Evolutionary conservation across 495 filamentous ascomycete species (phyloP), one percentile per base, ranked within the genome.

Genomic region (Pseudoneurospora amorphoporcata): DNA sequence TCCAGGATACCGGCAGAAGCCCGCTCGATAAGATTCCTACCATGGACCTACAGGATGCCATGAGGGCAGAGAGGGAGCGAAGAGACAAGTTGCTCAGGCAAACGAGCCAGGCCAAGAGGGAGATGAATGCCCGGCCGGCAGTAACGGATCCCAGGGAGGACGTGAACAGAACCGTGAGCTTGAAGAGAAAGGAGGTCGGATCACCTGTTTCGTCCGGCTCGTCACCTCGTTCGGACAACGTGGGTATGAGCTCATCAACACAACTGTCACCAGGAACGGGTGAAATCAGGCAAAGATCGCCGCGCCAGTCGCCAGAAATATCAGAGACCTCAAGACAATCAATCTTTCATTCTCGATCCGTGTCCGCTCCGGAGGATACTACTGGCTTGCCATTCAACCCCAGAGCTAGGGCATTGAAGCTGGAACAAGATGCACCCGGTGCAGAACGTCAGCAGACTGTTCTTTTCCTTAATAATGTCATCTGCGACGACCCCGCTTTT

Each of bases 391-490:
- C 86, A 0, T 81, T 81, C 9, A 86, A 86, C 68, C 86, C 86
- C 12, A 79, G 80, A 35, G 79, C 84, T n/a, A 80, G 82, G 68
- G 82, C 78, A n/a, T 72, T 84, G 69, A 78, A 76, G 39, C 61
- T 82, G 39, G 72, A 72, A 8, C 75, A 76, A 38, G 81, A 83
- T 19, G 69, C 76, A 32, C 53, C 72, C 3, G 69, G 71, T 2
- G 72, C 74, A 14, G 79, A 77, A 68, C 77, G 80, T 39, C 79
- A 84, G 39, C 82, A 84, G 53, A 87, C 84, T 39, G 80, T 87
- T 23, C 82, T 88, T 82, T 85, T 86, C 58, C 76, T 88, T 39
- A 87, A 87, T 70, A 82, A 84, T 43, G 85, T 87, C 68, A 80
- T 85, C 19, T 86, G 85, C 69, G 78, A 86, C 61, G 79, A 86